phyloP scores from a whole-genome alignment of 2,329 filamentous ascomycete genomes.

The Tolypocladium nubicola region DNA sequence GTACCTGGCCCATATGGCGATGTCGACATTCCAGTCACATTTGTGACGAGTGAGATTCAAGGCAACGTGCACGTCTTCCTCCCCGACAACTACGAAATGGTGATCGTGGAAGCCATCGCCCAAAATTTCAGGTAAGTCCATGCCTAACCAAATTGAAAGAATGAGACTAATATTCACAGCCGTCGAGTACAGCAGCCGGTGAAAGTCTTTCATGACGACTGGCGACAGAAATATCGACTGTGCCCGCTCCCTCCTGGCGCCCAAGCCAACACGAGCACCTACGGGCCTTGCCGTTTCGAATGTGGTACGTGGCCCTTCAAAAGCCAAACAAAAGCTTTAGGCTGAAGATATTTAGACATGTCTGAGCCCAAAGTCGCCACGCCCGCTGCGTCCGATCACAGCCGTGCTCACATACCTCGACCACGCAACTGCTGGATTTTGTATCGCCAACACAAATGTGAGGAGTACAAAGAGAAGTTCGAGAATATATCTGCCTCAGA shows the following conservation, averaged over 20 bases:
- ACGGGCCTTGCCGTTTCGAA: conserved; percentile 9
- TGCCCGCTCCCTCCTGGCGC: conserved; percentile 11
- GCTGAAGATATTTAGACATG: conserved; percentile 1
- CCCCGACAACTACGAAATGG: conserved; percentile 9
- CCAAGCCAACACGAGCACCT: conserved; percentile 4
- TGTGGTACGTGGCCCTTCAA: conserved; percentile 8
- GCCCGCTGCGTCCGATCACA: neutral
- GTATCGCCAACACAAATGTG: conserved; percentile 18
- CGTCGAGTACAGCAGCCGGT: conserved; percentile 14
- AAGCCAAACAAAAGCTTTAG: neutral
- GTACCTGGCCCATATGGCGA: neutral
- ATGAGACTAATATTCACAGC: conserved; percentile 5
- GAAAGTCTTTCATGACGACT: conserved; percentile 13
- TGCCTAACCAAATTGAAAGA: neutral
- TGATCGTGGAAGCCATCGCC: conserved; percentile 10
- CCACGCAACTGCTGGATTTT: conserved; percentile 22
- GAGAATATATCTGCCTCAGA: conserved; percentile 15
- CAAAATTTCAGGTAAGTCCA: conserved; percentile 14
- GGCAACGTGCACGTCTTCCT: conserved; percentile 16
- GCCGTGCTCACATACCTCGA: conserved; percentile 12
- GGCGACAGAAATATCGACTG: conserved; percentile 13
- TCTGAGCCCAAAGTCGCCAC: neutral
- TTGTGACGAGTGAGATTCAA: conserved; percentile 11
- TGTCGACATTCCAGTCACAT: conserved; percentile 10
- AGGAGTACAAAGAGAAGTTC: conserved; percentile 11